Base-by-base conservation (phyloP, 768 basidiomycete species). In the Termitomyces titanicus region DNA sequence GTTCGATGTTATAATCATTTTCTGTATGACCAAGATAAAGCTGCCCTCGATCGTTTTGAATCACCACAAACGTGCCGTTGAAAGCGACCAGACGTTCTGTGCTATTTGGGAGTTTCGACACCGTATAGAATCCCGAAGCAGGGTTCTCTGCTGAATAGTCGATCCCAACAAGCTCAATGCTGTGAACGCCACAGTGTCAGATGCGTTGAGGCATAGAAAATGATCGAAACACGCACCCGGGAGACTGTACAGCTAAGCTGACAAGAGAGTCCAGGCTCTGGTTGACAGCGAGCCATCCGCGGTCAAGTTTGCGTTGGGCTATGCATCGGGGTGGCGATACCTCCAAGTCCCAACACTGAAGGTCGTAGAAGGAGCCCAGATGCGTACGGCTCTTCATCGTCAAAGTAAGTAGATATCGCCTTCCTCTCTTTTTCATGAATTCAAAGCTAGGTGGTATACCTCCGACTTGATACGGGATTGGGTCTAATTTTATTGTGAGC, bases 341-440 rank as follows among this genome's bases (percentile, higher is more conserved):
- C 0, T 63, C 46, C 9, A 84, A 43, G 58, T 86, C 81, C 86
- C 86, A 87, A 60, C 83, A 83, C 37, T 82, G 80, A 25, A 86
- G 53, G 22, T 67, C 67, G 27, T 73, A 76, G 12, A 57, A 45
- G 17, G 68, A 64, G 0, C 64, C 62, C 53, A 54, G 1, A 35
- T 31, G 12, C 56, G 61, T 60, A 59, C 8, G 27, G n/a, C 13
- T 11, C 20, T 17, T 69, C 54, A 60, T 35, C 0, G 70, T 71
- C 29, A 83, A 64, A 0, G 81, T 81, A 22, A 87, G 61, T 7
- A 87, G 63, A 68, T 76, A 80, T 6, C 73, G 71, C 33, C 68
- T 68, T 3, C 67, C 70, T n/a, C 69, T 59, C 0, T 68, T 73
- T 0, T 79, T 78, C 0, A 85, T 57, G 59, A 85, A 80, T 40